Evolutionary conservation across 148 eudicot genomes (phyloP).

Genomic region (Rhododendron ovatum): DNA sequence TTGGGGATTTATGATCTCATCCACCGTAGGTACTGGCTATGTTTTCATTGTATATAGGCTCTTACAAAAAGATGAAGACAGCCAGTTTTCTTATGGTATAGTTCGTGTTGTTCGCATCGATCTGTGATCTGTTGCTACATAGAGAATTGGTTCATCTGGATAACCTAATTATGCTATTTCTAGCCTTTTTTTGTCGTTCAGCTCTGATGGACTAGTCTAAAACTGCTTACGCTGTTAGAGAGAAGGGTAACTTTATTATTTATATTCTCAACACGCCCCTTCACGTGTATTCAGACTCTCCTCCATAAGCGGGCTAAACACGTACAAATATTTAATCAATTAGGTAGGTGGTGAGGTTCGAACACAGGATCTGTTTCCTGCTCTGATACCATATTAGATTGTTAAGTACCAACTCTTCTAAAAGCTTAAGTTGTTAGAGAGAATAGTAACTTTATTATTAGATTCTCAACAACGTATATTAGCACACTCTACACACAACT

Average conservation of each 20-base stretch:
- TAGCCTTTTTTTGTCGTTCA: not conserved
- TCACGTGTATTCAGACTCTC: too few relatives aligned
- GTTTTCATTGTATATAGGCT: not conserved
- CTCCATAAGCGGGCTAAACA: too few relatives aligned
- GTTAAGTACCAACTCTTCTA: too few relatives aligned
- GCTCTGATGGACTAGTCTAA: not conserved
- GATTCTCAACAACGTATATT: not conserved
- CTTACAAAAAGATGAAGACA: not conserved
- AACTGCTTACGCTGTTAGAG: too few relatives aligned
- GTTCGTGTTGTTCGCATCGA: not conserved
- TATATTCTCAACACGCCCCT: too few relatives aligned
- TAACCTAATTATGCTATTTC: not conserved
- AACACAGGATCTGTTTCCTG: too few relatives aligned
- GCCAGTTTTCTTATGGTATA: not conserved
- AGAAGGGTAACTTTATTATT: too few relatives aligned
- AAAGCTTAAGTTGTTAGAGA: too few relatives aligned
- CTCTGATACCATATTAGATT: too few relatives aligned
- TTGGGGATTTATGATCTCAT: not conserved
- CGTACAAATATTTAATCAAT: too few relatives aligned
- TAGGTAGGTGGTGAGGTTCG: too few relatives aligned
- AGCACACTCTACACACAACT: not conserved
- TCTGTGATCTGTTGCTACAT: not conserved
- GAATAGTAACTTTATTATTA: too few relatives aligned
- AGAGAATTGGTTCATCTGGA: not conserved
- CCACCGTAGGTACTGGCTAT: not conserved